Base-by-base conservation (phyloP, 768 basidiomycete genomes). In the Tulasnella sp. region DNA sequence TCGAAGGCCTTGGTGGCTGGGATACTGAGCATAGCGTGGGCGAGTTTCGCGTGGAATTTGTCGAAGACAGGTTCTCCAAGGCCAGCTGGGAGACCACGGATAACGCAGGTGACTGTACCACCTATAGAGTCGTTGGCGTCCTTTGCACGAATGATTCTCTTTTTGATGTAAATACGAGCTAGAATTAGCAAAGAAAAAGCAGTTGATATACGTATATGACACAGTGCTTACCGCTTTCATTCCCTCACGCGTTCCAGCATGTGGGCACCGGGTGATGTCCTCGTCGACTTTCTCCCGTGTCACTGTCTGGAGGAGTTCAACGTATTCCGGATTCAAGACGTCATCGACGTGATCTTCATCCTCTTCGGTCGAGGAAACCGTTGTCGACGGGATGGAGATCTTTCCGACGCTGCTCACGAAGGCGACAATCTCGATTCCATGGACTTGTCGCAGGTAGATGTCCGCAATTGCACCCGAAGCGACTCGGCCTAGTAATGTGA, bases 1-100 rank as follows among this genome's bases (percentile, higher is more conserved):
- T 99, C 98, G 85, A 99, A 99, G 8, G 92, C 96, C 84, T 99
- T 99, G 77, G 98, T 99, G 24, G 98, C 97, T 38, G 98, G 98
- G 84, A 99, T 98, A 77, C 96, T 98, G 76, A 99, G 90, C 97
- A 99, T 99, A 10, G 98, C 98, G 84, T 99, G 98, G 18, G 90
- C 97, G 80, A 99, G 92, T 81, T 90, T 90, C 27, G 98, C 98
- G 86, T 98, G 97, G 85, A 99, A 93, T 86, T 99, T 99, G 90
- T 99, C 97, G 85, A 99, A 99, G 75, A 95, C 93, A 76, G 98
- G 98, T 85, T 99, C 98, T 74, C 98, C 98, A 39, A 99, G 90
- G 10, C 98, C 98, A 27, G 92, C 87, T 71, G 98, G 98, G 2
- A 93, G 91, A 78, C 92, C 91, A 68, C 97, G 93, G 82, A 99